Percentiles rank a stretch among this genome's conserved stretches.
Conservation (phyloP, 2,329 filamentous ascomycete genomes). For the Sporothrix variecibatus region DNA sequence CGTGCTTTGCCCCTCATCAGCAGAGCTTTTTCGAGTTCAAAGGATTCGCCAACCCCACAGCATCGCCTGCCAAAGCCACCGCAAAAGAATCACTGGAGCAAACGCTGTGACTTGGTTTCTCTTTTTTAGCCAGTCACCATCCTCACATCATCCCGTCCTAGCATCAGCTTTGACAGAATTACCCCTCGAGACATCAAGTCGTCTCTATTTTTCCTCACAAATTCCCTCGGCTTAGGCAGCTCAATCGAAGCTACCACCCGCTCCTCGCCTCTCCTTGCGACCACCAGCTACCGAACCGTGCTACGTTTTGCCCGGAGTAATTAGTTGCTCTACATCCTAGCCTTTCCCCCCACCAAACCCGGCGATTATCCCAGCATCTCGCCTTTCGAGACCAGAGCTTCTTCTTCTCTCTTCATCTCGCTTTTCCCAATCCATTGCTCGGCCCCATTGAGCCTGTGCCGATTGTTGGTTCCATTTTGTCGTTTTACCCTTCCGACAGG, state of each 20-base stretch:
- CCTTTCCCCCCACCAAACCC: slow-evolving; percentile 8
- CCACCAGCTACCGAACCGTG: background rate
- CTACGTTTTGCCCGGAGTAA: slow-evolving; percentile 1
- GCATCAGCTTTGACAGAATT: background rate
- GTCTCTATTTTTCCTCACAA: background rate
- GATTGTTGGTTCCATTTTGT: background rate
- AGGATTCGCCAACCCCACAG: slow-evolving; percentile 17
- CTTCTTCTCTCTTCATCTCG: background rate
- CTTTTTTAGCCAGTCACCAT: background rate
- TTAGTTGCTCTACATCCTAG: slow-evolving; percentile 1
- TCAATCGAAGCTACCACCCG: slow-evolving; percentile 17
- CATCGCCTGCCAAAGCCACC: background rate
- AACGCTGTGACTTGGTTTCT: background rate
- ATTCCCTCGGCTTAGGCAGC: slow-evolving; percentile 4
- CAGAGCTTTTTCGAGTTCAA: slow-evolving; percentile 19
- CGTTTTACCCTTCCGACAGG: background rate
- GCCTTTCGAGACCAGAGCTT: background rate
- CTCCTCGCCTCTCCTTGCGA: background rate
- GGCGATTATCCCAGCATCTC: background rate
- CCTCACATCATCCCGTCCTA: background rate
- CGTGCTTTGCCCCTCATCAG: slow-evolving; percentile 20
- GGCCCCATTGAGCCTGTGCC: slow-evolving; percentile 1
- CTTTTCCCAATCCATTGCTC: background rate
- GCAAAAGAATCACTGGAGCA: background rate
- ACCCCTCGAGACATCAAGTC: background rate